These are phyloP conservation scores for Epichloe typhina DNA, from an alignment of 2,329 filamentous ascomycete genomes.

Conservation along the genomic window DNA sequence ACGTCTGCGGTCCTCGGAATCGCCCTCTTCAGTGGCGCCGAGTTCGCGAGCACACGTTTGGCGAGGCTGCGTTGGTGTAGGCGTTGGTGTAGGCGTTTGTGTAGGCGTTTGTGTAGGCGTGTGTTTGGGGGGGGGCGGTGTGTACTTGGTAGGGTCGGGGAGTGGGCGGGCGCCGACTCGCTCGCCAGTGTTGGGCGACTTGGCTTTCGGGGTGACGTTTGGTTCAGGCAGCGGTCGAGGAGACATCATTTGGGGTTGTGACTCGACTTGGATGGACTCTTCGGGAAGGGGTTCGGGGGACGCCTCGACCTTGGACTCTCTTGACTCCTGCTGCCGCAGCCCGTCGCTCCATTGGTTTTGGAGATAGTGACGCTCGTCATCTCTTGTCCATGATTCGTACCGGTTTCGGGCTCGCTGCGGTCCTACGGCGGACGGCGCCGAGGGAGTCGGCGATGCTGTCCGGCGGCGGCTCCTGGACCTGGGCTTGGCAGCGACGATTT, in stretches of 20 bases:
- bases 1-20: conserved; percentile 48
- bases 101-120: background rate
- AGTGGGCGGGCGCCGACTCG: conserved; percentile 36
- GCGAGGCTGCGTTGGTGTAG: conserved; percentile 20
- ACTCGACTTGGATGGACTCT: background rate
- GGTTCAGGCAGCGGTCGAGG: conserved; percentile 31
- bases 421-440: conserved; percentile 1
- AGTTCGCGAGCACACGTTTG: conserved; percentile 43
- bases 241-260: background rate
- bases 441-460: conserved; percentile 1
- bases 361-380: conserved; percentile 53
- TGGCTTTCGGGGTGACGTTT: conserved; percentile 17
- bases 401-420: conserved; percentile 23
- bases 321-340: conserved; percentile 25
- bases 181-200: conserved; percentile 17
- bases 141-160: conserved; percentile 32
- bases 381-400: conserved; percentile 49
- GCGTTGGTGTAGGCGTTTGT: background rate
- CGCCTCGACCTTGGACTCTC: conserved; percentile 14
- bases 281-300: conserved; percentile 2
- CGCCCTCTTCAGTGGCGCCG: conserved; percentile 45
- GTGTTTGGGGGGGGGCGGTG: conserved; percentile 8
- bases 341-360: conserved; percentile 34
- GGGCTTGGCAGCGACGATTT: conserved; percentile 8
- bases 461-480: conserved; percentile 13